These are phyloP conservation scores for Plantago ovata DNA, from an alignment of 257 asterid genomes.

Conservation along the genomic window DNA sequence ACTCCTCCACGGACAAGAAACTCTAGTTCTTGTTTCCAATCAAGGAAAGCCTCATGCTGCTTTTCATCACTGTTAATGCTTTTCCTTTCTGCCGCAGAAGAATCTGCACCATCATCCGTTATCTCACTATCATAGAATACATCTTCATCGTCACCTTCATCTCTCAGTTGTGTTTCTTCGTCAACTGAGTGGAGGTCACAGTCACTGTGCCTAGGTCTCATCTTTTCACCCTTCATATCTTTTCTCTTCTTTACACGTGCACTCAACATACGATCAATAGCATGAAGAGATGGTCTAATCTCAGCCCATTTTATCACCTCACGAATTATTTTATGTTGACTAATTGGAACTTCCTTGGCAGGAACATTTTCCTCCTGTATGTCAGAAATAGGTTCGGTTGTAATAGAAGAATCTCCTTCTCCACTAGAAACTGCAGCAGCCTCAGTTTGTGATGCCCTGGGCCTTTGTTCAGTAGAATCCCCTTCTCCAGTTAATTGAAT, in stretches of 20 bases:
- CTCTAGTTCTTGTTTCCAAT: slow-evolving; percentile 76
- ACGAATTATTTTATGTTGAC: slow-evolving; percentile 31
- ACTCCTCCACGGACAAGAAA: slow-evolving; percentile 89
- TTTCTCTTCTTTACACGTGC: slow-evolving; percentile 52
- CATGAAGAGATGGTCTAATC: slow-evolving; percentile 48
- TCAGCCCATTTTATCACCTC: slow-evolving; percentile 66
- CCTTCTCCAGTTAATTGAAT: slow-evolving; percentile 24
- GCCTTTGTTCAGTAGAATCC: slow-evolving; percentile 26
- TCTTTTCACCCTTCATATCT: slow-evolving; percentile 29
- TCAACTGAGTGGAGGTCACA: slow-evolving; percentile 45
- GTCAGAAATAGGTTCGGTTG: slow-evolving; percentile 29
- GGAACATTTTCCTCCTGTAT: slow-evolving; percentile 27
- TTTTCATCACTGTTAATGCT: slow-evolving; percentile 26
- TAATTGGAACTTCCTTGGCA: slow-evolving; percentile 31
- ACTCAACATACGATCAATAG: slow-evolving; percentile 66
- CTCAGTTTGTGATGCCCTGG: slow-evolving; percentile 24
- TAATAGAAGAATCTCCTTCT: slow-evolving; percentile 33
- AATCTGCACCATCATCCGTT: slow-evolving; percentile 28
- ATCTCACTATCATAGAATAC: slow-evolving; percentile 30
- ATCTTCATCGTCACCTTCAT: slow-evolving; percentile 37
- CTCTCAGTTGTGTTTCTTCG: slow-evolving; percentile 31
- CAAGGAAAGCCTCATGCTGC: slow-evolving; percentile 35
- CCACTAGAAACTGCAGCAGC: slow-evolving; percentile 33
- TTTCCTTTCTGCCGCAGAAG: slow-evolving; percentile 35
- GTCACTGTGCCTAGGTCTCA: slow-evolving; percentile 17